These are phyloP conservation scores for Pichia gijzeniarum DNA, from an alignment of 805 yeast species.

Conservation along the genomic window DNA sequence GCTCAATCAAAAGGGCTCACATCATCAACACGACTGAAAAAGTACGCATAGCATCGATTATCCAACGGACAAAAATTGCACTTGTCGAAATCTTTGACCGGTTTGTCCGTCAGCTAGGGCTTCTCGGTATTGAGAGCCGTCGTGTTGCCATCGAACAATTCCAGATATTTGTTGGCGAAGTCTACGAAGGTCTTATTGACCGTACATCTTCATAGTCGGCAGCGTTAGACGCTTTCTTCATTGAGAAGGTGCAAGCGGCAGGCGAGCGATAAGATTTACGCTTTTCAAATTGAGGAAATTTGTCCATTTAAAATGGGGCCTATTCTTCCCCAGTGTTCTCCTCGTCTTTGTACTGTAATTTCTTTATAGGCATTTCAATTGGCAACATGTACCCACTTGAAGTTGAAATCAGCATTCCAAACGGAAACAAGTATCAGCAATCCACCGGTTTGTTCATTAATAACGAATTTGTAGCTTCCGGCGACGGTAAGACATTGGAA, in stretches of 20 bases:
- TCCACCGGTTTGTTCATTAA: conserved; percentile 89
- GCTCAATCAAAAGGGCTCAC: background rate
- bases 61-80: conserved; percentile 27
- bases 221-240: conserved; percentile 1
- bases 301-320: too few relatives aligned
- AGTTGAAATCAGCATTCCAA: conserved; percentile 35
- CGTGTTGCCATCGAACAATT: conserved; percentile 8
- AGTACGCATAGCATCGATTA: conserved; percentile 29
- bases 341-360: background rate
- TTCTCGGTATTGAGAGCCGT: conserved; percentile 6
- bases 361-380: background rate
- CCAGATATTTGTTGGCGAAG: conserved; percentile 29
- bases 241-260: background rate
- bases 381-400: conserved; percentile 3
- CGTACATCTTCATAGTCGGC: conserved; percentile 26
- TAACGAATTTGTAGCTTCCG: conserved; percentile 59
- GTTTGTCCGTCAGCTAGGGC: conserved; percentile 14
- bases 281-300: too few relatives aligned
- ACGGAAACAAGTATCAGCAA: conserved; percentile 48
- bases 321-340: too few relatives aligned
- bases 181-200: conserved; percentile 32
- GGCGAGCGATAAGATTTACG: too few relatives aligned
- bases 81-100: conserved; percentile 26
- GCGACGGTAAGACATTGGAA: conserved; percentile 49
- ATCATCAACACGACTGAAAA: conserved; percentile 29